Base-by-base conservation (phyloP, 805 yeast species). In the Zygotorulaspora florentina region DNA sequence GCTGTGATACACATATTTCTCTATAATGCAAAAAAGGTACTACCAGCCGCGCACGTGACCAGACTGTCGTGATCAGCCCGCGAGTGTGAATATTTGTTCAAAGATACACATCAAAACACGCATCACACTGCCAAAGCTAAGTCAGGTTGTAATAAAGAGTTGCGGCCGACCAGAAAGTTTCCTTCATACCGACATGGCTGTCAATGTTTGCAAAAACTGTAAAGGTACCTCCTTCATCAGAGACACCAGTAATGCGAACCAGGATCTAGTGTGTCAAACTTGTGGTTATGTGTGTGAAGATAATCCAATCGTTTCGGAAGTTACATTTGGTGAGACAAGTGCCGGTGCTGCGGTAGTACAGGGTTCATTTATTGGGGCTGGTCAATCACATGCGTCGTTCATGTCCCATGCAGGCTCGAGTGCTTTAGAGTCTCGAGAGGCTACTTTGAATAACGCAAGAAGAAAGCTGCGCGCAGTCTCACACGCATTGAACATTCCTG, bases 281-380 rank as follows among this genome's bases (percentile, higher is more conserved):
- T 93, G 99, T 78, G 97, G 97, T 64, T 70, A 80, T 16, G 97
- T 93, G 26, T 77, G 78, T 47, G 96, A 88, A 53, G 98, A 90
- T 61, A 86, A 88, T 57, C 96, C 95, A 16, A 91, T 93, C 54
- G 98, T 95, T 9, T 82, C 95, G 7, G 99, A 93, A 62, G 93
- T 95, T 43, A 86, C 93, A 10, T 93, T 90, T 69, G 93, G 95
- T 36, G 99, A 95, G 60, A 76, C 90, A 2, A 76, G 95, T 15
- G 76, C 84, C 20, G 99, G 99, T 56, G 97, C 96, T 11, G 96
- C 99, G 29, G 80, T 86, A 41, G 96, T 93, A 1, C 96, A 91
- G 54, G 99, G 99, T 60, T 80, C 95, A 39, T 90, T 87, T 73
- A 84, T 93, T 29, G 87, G 88, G 36, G 85, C 88, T 0, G 96